Conservation (phyloP, 2,329 filamentous ascomycete genomes). For the Hymenoscyphus scutula region DNA sequence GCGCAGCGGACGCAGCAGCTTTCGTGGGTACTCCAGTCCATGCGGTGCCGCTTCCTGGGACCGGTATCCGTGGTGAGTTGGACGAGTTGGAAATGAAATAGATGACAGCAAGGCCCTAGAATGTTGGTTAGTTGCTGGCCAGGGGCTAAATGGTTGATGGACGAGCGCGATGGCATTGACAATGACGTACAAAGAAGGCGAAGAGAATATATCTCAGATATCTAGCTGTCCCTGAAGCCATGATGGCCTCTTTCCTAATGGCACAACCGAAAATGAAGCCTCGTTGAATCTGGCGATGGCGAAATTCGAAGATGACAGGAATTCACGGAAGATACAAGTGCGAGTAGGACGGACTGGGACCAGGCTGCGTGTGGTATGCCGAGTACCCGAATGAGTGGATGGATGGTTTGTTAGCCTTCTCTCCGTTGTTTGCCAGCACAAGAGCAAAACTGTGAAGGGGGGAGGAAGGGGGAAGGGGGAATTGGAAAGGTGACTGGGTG, state of each 20-base stretch:
- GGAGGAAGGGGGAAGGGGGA: neutral
- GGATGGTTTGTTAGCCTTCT: neutral
- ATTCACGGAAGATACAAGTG: too few relatives aligned
- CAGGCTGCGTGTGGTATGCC: neutral
- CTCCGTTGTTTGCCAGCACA: neutral
- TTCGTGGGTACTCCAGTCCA: constrained; percentile 24
- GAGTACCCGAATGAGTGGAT: neutral
- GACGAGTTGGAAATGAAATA: constrained; percentile 76
- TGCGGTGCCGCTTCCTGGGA: constrained; percentile 29
- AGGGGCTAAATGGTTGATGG: constrained; percentile 2
- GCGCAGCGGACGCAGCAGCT: constrained; percentile 29
- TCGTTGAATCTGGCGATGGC: neutral
- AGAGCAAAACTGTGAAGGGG: too few relatives aligned
- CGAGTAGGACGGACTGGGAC: neutral
- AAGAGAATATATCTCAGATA: constrained; percentile 77
- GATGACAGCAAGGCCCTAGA: constrained; percentile 65
- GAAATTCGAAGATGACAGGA: neutral
- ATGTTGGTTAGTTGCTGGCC: neutral
- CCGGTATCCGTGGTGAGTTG: constrained; percentile 38
- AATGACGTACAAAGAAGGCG: constrained; percentile 71
- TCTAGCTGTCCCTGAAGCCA: constrained; percentile 48
- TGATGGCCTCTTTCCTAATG: constrained; percentile 18
- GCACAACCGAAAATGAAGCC: neutral
- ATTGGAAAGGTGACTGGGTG: neutral
- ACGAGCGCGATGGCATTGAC: neutral